Evolutionary conservation across 2,329 filamentous ascomycete genomes (phyloP).

Genomic region (Diplodia mutila): DNA sequence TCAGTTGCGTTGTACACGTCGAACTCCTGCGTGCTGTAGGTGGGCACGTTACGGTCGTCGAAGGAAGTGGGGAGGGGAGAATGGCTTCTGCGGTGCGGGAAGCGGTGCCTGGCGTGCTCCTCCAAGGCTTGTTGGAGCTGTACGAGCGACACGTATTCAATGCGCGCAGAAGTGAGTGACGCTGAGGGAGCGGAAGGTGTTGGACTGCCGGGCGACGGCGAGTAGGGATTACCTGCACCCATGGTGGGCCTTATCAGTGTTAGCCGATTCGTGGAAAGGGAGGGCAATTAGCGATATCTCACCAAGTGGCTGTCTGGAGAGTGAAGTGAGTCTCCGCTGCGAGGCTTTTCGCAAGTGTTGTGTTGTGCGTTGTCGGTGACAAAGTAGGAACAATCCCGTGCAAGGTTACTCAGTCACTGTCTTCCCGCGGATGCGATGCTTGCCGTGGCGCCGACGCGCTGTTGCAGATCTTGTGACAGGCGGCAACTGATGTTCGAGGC

Average conservation of each 20-base stretch:
- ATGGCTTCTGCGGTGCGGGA: background rate
- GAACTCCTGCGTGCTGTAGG: background rate
- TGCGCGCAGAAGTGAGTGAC: background rate
- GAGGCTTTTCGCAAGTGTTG: background rate
- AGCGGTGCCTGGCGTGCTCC: background rate
- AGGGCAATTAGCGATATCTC: background rate
- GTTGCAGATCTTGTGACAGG: background rate
- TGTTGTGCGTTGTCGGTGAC: background rate
- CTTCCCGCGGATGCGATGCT: background rate
- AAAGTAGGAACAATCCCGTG: background rate
- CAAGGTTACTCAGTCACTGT: background rate
- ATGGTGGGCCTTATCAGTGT: background rate
- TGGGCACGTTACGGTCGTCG: background rate
- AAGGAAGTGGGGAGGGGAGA: background rate
- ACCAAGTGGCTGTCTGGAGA: background rate
- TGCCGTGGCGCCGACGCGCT: background rate
- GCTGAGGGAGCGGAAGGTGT: background rate
- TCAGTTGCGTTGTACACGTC: background rate
- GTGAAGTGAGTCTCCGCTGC: too few relatives aligned
- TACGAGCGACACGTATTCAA: background rate
- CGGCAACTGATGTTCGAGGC: background rate
- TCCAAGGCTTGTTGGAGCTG: background rate
- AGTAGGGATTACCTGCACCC: background rate
- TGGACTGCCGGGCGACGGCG: background rate
- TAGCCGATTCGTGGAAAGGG: background rate